Evolutionary conservation across 1,284 basidiomycete species (phyloP), one percentile per base, ranked within the genome.

Genomic region (Cryptococcus maquisensis): DNA sequence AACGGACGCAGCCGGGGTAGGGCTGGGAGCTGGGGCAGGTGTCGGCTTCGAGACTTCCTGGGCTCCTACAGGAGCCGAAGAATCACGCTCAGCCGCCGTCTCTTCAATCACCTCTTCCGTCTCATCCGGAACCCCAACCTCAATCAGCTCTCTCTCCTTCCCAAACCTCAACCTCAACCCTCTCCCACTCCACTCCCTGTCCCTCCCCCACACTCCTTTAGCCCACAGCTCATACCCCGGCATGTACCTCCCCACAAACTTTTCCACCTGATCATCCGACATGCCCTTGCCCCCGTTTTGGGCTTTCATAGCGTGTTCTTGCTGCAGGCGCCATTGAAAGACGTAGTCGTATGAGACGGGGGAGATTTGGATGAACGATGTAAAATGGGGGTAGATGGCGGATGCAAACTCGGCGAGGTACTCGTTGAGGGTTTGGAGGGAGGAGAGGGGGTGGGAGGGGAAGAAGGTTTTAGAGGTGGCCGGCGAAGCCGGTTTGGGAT

Each of bases 241-340:
- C 71, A 73, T 68, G 56, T 74, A 68, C 48, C 69, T 57, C 37
- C 67, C 65, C 23, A 78, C 83, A 63, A 76, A 93, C 82, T 72
- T 74, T 69, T 83, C 83, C 26, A 95, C 89, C 67, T 81, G 82
- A 62, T 82, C 83, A 64, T 94, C 90, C 0, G 84, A 80, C 92
- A 96, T 94, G 3, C 91, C 91, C 40, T 79, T 79, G 4, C 90
- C 90, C 43, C 89, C 90, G 59, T 91, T 93, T 39, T 70, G 70
- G 0, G 81, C 78, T 71, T 91, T 94, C 90, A 95, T 93, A 49
- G 81, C 67, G 55, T 87, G 88, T 66, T 96, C 92, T 72, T 94
- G 91, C 70, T 95, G 80, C 23, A 88, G 73, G 20, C 91, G 80
- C 92, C 91, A 94, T 10, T 51, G 40, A 61, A 75, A 72, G 32